These are phyloP conservation scores for Metarhizium robertsii DNA, from an alignment of 2,329 filamentous ascomycete species.

Conservation along the genomic window DNA sequence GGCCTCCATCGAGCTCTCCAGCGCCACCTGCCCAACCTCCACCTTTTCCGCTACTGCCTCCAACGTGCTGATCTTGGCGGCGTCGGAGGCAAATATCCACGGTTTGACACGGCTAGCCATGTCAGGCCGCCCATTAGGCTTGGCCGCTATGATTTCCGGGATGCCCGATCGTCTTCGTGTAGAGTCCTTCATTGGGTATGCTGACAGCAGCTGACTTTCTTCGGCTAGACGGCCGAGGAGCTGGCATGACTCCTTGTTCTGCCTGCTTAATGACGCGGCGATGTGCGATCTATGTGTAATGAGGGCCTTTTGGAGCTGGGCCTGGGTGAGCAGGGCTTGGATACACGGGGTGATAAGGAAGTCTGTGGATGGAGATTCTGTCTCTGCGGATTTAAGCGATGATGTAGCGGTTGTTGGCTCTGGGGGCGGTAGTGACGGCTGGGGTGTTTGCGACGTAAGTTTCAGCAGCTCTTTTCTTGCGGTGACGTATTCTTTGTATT, in stretches of 20 bases:
- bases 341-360: constrained; percentile 49
- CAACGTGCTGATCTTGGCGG: constrained; percentile 48
- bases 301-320: constrained; percentile 46
- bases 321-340: constrained; percentile 39
- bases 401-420: not conserved
- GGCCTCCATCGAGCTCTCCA: constrained; percentile 41
- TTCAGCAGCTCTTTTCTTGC: constrained; percentile 38
- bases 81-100: constrained; percentile 52
- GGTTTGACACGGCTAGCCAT: constrained; percentile 37
- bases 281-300: constrained; percentile 52
- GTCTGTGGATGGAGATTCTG: constrained; percentile 15
- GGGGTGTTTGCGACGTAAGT: constrained; percentile 24
- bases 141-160: constrained; percentile 30
- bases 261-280: constrained; percentile 37
- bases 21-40: constrained; percentile 46
- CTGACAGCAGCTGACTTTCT: constrained; percentile 52
- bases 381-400: constrained; percentile 5
- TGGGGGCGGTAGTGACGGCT: constrained; percentile 12
- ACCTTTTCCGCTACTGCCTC: constrained; percentile 51
- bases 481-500: constrained; percentile 44
- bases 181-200: constrained; percentile 34
- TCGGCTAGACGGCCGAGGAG: constrained; percentile 45
- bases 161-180: constrained; percentile 29
- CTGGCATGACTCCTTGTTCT: constrained; percentile 41
- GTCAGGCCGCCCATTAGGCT: constrained; percentile 27